Base-by-base conservation (phyloP, 805 yeast species). In the Candida manassasensis region DNA sequence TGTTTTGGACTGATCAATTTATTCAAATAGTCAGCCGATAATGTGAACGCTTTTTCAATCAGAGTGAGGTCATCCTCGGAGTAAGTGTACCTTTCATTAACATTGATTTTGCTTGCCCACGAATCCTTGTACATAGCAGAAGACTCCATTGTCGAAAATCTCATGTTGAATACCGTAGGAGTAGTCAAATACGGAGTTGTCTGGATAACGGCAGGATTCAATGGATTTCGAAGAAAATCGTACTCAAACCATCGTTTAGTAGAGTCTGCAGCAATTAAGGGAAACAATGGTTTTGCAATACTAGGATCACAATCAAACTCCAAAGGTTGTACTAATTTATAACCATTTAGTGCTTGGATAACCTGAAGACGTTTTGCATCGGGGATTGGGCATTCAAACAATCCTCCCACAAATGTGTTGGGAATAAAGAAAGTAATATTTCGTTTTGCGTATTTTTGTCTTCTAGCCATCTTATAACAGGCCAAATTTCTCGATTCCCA, bases 151-250 rank as follows among this genome's bases (percentile, higher is more conserved):
- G 55, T 36, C 5, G 61, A 43, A 43, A 67, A 68, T 15, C 74
- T 42, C 4, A 56, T 35, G 35, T 69, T 59, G 27, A 57, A 43
- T 2, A 58, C 50, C 16, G 66, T 57, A 0, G 83, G 74, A 0
- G 88, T 73, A 21, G 69, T 65, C 24, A 81, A 45, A 41, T 73
- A 77, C 0, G 89, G 89, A 6, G 81, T 67, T 29, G 73, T 61
- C 48, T 76, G 68, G 33, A 65, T 48, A 2, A 67, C 38, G 2
- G 52, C 47, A 16, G 52, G 58, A 39, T 43, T 45, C 36, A 47
- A 41, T 34, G 48, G 37, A 30, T 47, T 37, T 21, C 36, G 32
- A 3, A 31, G 34, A 24, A 39, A 35, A 12, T 41, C 41, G 9
- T 50, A 35, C 4, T 67, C 62, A 30, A 72, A 49, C 77, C 78